phyloP scores from a whole-genome alignment of 2,329 filamentous ascomycete species.

The Chaetomium olivaceum region DNA sequence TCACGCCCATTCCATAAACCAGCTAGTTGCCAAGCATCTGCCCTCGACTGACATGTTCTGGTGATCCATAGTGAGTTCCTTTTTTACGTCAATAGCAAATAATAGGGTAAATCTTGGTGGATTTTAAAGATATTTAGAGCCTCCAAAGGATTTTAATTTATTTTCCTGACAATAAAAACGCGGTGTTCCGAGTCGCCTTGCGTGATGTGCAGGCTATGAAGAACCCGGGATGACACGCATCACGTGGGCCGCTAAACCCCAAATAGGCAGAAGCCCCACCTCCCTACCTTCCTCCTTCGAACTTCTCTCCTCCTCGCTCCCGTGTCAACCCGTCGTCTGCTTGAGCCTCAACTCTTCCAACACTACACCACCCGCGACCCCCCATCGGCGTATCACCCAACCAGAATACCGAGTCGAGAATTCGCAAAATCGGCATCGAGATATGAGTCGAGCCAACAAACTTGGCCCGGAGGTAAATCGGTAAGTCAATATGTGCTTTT shows the following conservation, averaged over 20 bases:
- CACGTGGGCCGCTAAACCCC: constrained; percentile 31
- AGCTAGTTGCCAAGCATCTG: too few relatives aligned
- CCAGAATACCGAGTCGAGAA: constrained; percentile 32
- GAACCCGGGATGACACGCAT: constrained; percentile 15
- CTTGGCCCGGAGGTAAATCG: constrained; percentile 99
- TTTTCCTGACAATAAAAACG: too few relatives aligned
- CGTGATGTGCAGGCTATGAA: neutral
- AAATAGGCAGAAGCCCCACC: constrained; percentile 24
- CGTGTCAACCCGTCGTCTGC: constrained; percentile 31
- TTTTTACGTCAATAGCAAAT: too few relatives aligned
- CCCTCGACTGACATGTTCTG: too few relatives aligned
- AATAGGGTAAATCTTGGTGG: too few relatives aligned
- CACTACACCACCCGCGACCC: constrained; percentile 22
- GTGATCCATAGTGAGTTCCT: too few relatives aligned
- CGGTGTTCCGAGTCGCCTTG: neutral
- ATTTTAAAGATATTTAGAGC: neutral
- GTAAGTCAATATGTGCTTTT: constrained; percentile 53
- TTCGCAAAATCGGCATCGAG: constrained; percentile 53
- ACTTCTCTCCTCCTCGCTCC: constrained; percentile 35
- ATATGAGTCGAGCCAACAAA: constrained; percentile 95
- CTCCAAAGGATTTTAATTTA: too few relatives aligned
- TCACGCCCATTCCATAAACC: too few relatives aligned
- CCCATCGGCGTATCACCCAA: constrained; percentile 28
- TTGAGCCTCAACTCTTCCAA: constrained; percentile 30
- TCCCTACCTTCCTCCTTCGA: constrained; percentile 27